Conservation (phyloP, 371 early-diverging fungal genomes). For the Rhizopus microsporus region DNA sequence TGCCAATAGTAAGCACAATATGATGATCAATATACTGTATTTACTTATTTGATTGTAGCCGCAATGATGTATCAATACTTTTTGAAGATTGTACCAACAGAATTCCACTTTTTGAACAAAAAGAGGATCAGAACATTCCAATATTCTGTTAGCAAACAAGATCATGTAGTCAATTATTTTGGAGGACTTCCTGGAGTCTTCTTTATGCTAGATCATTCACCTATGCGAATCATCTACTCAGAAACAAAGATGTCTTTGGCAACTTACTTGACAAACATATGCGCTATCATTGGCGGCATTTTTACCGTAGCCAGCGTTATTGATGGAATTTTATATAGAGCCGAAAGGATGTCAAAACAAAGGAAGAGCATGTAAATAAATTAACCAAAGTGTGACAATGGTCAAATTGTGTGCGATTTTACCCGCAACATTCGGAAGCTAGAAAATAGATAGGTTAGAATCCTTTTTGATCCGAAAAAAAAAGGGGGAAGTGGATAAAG, state of each 20-base stretch:
- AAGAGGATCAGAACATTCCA: slow-evolving; percentile 81
- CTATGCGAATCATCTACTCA: slow-evolving; percentile 88
- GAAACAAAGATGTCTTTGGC: slow-evolving; percentile 82
- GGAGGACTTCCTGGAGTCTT: slow-evolving; percentile 80
- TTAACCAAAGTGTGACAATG: neutral
- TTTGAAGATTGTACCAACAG: slow-evolving; percentile 90
- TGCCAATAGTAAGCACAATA: slow-evolving; percentile 38
- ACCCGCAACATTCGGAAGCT: too few species aligned
- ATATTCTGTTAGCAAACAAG: slow-evolving; percentile 91
- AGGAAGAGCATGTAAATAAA: slow-evolving; percentile 22
- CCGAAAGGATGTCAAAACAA: slow-evolving; percentile 69
- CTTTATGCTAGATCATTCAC: slow-evolving; percentile 94
- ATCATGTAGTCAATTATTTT: slow-evolving; percentile 38
- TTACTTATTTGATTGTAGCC: slow-evolving; percentile 14
- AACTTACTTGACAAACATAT: slow-evolving; percentile 85
- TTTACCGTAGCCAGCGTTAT: slow-evolving; percentile 93
- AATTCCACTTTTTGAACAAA: slow-evolving; percentile 72
- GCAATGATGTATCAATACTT: slow-evolving; percentile 85
- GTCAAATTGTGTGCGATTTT: too few species aligned
- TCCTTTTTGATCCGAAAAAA: too few species aligned
- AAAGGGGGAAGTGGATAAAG: too few species aligned
- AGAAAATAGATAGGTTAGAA: too few species aligned
- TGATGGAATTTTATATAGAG: slow-evolving; percentile 82
- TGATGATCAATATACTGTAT: neutral
- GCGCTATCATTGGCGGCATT: slow-evolving; percentile 95